Conservation (phyloP, 495 filamentous ascomycete species). For the Lophiotrema nucula region DNA sequence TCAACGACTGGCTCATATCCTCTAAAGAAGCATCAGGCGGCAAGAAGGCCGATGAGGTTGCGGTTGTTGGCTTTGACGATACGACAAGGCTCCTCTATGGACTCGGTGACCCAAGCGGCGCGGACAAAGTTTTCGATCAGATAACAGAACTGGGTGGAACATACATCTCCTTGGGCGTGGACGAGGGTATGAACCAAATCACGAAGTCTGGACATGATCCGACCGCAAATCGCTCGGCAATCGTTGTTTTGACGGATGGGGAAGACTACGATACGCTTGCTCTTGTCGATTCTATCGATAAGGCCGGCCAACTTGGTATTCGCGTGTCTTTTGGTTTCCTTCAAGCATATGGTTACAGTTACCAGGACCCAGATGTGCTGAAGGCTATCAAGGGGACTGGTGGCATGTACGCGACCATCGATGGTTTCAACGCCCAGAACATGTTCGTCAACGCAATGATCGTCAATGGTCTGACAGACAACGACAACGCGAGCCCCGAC, state of each 20-base stretch:
- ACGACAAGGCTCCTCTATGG: conserved; percentile 20
- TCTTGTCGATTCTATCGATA: conserved; percentile 17
- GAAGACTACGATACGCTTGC: conserved; percentile 18
- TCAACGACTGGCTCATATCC: conserved; percentile 28
- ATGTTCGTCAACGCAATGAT: conserved; percentile 22
- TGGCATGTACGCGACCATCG: conserved; percentile 22
- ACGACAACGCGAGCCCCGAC: conserved; percentile 8
- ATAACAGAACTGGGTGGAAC: conserved; percentile 24
- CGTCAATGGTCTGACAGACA: conserved; percentile 24
- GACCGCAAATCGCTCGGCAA: conserved; percentile 27
- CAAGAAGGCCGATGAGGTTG: conserved; percentile 28
- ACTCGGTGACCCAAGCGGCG: conserved; percentile 30
- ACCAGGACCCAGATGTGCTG: conserved; percentile 15
- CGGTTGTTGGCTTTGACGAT: conserved; percentile 32
- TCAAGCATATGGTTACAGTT: conserved; percentile 1
- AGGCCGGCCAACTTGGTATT: conserved; percentile 10
- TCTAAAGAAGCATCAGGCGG: conserved; percentile 13
- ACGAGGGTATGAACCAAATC: conserved; percentile 23
- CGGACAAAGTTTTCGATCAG: conserved; percentile 15
- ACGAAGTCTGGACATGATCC: conserved; percentile 26
- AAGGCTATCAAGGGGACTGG: conserved; percentile 6
- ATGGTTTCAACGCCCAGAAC: conserved; percentile 20
- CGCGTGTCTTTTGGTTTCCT: conserved; percentile 26
- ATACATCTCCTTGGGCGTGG: conserved; percentile 27
- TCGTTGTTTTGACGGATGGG: conserved; percentile 33